Evolutionary conservation across 2,329 filamentous ascomycete species (phyloP), one percentile per base, ranked within the genome.

Genomic region (Claviceps maximensis): DNA sequence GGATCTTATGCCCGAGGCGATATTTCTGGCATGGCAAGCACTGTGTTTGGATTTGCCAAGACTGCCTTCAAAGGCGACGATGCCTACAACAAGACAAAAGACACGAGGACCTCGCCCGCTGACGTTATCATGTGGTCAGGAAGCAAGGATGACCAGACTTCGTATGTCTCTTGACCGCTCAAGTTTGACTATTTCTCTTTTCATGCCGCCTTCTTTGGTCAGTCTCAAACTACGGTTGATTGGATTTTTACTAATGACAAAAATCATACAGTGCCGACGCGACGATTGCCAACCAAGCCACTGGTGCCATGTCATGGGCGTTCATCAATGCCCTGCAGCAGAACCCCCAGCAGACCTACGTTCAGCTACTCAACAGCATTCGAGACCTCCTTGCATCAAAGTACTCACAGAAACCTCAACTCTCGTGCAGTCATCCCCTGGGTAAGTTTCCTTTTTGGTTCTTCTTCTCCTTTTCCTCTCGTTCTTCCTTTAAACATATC

Each of bases 41-140:
- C 84, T 47, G 79, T 93, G n/a, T 82, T 91, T 66, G 82, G 82
- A 47, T 80, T 97, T 63, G 82, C 94, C 70, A 96, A 96, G 75
- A 87, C 89, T 65, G 89, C 89, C 19, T 86, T 87, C 23, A 79
- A 73, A 55, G 90, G 90, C 59, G 83, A 93, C 59, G 81, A 85
- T 38, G 84, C 84, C 19, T 84, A 89, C 68, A 79, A 94, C 70
- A 83, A 82, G 66, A 87, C 90, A 57, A 77, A 88, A 65, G 79
- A 86, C 59, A 97, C 91, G 44, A 94, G 94, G 73, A 97, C 93
- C 17, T 93, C 86, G 52, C 85, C 90, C 1, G 93, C 93, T 42
- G 93, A 98, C 69, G 93, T 98, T 33, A 82, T 98, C 66, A 95
- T 96, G 87, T 95, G 90, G 86, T 95, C 88, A 56, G 93, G 93